phyloP scores from a whole-genome alignment of 2,329 filamentous ascomycete genomes.

The Xylariaceae sp. region DNA sequence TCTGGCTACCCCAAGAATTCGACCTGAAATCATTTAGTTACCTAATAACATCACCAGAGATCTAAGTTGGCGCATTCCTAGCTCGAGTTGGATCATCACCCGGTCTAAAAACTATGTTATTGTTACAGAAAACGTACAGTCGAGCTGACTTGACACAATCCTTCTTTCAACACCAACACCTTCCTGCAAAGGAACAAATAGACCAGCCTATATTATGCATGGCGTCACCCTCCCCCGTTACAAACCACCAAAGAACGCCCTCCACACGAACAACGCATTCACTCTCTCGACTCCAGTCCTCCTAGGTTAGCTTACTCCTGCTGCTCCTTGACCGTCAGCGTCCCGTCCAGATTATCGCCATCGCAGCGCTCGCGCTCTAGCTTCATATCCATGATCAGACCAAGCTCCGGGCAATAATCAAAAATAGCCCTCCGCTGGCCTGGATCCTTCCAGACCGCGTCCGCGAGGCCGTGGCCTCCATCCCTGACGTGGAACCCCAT shows the following conservation, averaged over 20 bases:
- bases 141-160: not conserved
- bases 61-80: not conserved
- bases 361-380: slow-evolving; percentile 56
- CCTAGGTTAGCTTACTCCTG: not conserved
- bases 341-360: slow-evolving; percentile 40
- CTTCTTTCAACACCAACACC: not conserved
- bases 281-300: not conserved
- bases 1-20: not conserved
- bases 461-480: slow-evolving; percentile 50
- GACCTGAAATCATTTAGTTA: not conserved
- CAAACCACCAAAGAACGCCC: not conserved
- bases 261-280: not conserved
- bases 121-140: not conserved
- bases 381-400: slow-evolving; percentile 64
- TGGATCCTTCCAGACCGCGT: slow-evolving; percentile 55
- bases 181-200: slow-evolving; percentile 24
- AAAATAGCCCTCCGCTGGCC: slow-evolving; percentile 55
- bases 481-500: slow-evolving; percentile 62
- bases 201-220: slow-evolving; percentile 19
- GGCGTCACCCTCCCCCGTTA: not conserved
- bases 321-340: not conserved
- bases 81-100: not conserved
- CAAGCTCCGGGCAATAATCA: slow-evolving; percentile 63
- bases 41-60: not conserved
- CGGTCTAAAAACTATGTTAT: not conserved